phyloP scores from a whole-genome alignment of 257 asterid genomes.

The Lycium ferocissimum region DNA sequence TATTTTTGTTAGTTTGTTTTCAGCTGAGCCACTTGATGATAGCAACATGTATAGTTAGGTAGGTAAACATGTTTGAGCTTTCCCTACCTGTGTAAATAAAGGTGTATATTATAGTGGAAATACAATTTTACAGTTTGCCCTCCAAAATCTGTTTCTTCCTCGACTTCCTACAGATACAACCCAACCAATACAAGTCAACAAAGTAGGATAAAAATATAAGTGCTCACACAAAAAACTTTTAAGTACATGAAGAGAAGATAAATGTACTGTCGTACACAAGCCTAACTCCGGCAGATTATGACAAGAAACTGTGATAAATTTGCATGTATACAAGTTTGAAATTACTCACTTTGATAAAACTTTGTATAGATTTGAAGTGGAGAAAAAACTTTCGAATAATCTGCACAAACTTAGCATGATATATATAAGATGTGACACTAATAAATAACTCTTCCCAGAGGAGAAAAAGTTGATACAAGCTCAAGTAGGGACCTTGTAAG shows the following conservation, averaged over 20 bases:
- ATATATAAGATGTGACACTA: not conserved
- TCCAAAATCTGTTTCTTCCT: too few relatives aligned
- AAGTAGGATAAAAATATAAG: not conserved
- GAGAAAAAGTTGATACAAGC: not conserved
- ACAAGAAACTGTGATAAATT: not conserved
- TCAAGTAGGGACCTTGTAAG: conserved; percentile 64
- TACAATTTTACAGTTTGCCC: too few relatives aligned
- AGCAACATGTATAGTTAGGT: too few relatives aligned
- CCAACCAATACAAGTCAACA: not conserved
- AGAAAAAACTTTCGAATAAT: not conserved
- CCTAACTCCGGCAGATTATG: not conserved
- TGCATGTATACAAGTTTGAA: not conserved
- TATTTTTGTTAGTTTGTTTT: too few relatives aligned
- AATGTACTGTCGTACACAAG: not conserved
- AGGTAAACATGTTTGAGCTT: too few relatives aligned
- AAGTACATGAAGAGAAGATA: not conserved
- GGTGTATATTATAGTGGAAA: too few relatives aligned
- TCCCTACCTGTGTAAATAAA: too few relatives aligned
- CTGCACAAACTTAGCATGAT: not conserved
- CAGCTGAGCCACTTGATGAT: too few relatives aligned
- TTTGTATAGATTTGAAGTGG: not conserved
- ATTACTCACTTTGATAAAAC: not conserved
- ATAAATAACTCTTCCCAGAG: not conserved
- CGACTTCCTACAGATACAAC: too few relatives aligned
- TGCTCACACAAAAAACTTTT: not conserved